Conservation (phyloP, 1,139 yeast genomes). For the Saccharomycopsis phalli region DNA sequence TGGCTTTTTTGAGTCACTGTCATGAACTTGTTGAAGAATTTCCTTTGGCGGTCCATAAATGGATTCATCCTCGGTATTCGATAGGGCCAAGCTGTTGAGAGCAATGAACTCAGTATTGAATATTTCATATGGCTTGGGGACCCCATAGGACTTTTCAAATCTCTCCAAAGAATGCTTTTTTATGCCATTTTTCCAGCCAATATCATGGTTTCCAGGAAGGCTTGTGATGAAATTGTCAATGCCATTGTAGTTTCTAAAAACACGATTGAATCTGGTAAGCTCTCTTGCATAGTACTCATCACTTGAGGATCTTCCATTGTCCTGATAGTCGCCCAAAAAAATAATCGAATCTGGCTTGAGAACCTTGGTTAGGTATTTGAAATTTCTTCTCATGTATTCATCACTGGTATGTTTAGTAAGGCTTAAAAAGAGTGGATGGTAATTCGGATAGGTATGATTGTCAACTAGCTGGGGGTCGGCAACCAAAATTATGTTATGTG, state of each 20-base stretch:
- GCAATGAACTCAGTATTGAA: slow-evolving; percentile 61
- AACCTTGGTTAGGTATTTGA: slow-evolving; percentile 47
- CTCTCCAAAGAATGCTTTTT: slow-evolving; percentile 47
- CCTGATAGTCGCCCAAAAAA: slow-evolving; percentile 86
- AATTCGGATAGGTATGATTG: slow-evolving; percentile 47
- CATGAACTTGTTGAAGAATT: slow-evolving; percentile 26
- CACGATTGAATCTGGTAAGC: slow-evolving; percentile 51
- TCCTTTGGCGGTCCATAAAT: slow-evolving; percentile 36
- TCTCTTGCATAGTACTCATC: slow-evolving; percentile 67
- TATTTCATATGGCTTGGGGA: slow-evolving; percentile 38
- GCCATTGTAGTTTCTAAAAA: slow-evolving; percentile 45
- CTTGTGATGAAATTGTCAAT: slow-evolving; percentile 37
- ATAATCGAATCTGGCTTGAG: slow-evolving; percentile 70
- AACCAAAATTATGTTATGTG: slow-evolving; percentile 26
- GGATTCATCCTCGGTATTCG: slow-evolving; percentile 37
- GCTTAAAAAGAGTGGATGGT: slow-evolving; percentile 26
- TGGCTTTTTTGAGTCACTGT: slow-evolving; percentile 38
- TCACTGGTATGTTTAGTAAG: slow-evolving; percentile 44
- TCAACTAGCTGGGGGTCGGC: slow-evolving; percentile 96
- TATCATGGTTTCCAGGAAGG: slow-evolving; percentile 92
- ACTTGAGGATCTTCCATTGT: slow-evolving; percentile 90
- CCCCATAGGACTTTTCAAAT: slow-evolving; percentile 69
- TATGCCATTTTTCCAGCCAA: slow-evolving; percentile 75
- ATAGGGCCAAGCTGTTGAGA: slow-evolving; percentile 73
- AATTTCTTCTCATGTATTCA: slow-evolving; percentile 70